phyloP scores from a whole-genome alignment of 192 early-diverging fungal genomes.

The Spizellomyces sp. region DNA sequence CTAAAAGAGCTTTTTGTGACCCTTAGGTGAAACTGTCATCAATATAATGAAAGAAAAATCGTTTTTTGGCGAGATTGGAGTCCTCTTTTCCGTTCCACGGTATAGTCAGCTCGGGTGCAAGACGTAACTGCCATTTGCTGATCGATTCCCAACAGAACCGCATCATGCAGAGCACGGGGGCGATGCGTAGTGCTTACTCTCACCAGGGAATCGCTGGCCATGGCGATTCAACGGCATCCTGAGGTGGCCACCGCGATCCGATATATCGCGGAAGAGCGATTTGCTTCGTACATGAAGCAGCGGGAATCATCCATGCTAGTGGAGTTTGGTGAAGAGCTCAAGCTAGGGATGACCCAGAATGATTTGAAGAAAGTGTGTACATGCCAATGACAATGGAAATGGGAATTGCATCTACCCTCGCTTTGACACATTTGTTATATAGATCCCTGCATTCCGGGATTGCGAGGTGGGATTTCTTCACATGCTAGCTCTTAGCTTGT shows the following conservation, averaged over 20 bases:
- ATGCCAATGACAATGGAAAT: neutral
- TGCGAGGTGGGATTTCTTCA: constrained; percentile 55
- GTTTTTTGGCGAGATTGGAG: constrained; percentile 83
- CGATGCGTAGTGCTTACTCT: constrained; percentile 53
- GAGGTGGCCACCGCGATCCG: constrained; percentile 45
- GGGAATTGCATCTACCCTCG: neutral
- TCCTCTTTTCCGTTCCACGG: constrained; percentile 70
- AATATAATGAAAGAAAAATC: too few relatives aligned
- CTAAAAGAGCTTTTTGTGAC: too few relatives aligned
- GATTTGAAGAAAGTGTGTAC: constrained; percentile 52
- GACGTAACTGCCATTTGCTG: neutral
- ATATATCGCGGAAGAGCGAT: constrained; percentile 55
- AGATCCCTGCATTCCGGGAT: constrained; percentile 58
- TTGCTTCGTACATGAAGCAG: constrained; percentile 53
- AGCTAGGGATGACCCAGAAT: constrained; percentile 50
- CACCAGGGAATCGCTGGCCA: constrained; percentile 51
- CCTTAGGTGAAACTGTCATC: too few relatives aligned
- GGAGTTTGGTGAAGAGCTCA: constrained; percentile 59
- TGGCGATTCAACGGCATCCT: constrained; percentile 44
- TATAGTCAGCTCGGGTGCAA: constrained; percentile 9
- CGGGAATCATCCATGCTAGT: constrained; percentile 42
- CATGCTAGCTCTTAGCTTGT: constrained; percentile 48
- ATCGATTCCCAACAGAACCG: constrained; percentile 41
- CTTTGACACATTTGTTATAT: constrained; percentile 1
- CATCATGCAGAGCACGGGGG: constrained; percentile 52